Percentiles rank a stretch among this genome's conserved stretches.
These are phyloP conservation scores for Backusella circina DNA, from an alignment of 192 early-diverging fungal species.

Conservation along the genomic window DNA sequence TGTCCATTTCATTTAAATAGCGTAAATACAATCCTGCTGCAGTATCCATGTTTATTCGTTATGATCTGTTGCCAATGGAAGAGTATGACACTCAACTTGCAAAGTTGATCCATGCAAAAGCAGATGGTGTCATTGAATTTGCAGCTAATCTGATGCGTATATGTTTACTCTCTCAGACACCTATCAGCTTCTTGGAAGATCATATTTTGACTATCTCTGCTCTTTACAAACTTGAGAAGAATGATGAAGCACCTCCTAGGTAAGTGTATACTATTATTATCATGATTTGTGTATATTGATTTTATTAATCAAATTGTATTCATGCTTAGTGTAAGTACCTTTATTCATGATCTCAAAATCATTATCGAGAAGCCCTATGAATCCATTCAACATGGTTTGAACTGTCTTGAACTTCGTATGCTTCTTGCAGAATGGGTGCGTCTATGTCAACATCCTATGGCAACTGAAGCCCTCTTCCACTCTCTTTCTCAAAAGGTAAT, in stretches of 20 bases:
- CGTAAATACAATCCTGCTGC: constrained; percentile 86
- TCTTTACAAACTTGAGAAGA: constrained; percentile 58
- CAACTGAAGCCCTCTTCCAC: constrained; percentile 64
- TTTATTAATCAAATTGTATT: neutral
- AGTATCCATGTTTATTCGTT: constrained; percentile 73
- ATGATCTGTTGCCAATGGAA: constrained; percentile 65
- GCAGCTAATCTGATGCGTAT: constrained; percentile 69
- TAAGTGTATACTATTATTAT: constrained; percentile 38
- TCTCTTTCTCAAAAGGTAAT: constrained; percentile 47
- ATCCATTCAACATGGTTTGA: constrained; percentile 21
- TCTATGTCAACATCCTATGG: constrained; percentile 65
- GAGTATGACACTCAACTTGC: constrained; percentile 92
- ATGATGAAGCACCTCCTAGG: constrained; percentile 60
- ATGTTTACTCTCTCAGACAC: constrained; percentile 55
- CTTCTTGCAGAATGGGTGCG: constrained; percentile 82
- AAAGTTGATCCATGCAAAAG: constrained; percentile 74
- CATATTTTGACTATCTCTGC: constrained; percentile 26
- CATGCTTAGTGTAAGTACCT: constrained; percentile 39
- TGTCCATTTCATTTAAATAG: constrained; percentile 2
- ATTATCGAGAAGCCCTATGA: constrained; percentile 15
- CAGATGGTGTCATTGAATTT: constrained; percentile 71
- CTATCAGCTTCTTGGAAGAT: constrained; percentile 27
- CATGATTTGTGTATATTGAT: neutral
- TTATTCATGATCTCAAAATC: constrained; percentile 14
- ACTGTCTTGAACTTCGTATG: constrained; percentile 44